Evolutionary conservation across 148 eudicot genomes (phyloP).

Genomic region (Cornus suecica): DNA sequence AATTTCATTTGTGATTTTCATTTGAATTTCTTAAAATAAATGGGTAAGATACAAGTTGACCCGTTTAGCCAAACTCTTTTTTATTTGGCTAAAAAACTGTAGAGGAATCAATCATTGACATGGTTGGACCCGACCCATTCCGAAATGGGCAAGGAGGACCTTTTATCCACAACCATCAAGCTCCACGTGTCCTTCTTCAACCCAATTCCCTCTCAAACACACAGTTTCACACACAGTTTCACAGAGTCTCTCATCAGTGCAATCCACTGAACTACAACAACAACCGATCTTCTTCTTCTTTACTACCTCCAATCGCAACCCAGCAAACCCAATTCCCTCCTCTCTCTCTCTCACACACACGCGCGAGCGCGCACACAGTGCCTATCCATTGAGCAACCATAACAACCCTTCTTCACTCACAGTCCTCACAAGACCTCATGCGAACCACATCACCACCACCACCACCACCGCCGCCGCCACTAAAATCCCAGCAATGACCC

Average conservation of each 20-base stretch:
- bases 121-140: conserved; percentile 20
- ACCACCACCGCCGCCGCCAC: conserved; percentile 14
- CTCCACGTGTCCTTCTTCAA: conserved; percentile 27
- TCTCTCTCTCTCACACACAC: too few relatives aligned
- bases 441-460: conserved; percentile 9
- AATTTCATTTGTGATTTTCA: too few relatives aligned
- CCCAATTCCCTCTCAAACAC: conserved; percentile 13
- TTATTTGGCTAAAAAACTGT: too few relatives aligned
- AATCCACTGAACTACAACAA: not conserved
- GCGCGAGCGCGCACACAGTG: too few relatives aligned
- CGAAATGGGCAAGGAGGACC: conserved; percentile 24
- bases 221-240: not conserved
- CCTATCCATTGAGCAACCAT: too few relatives aligned
- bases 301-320: conserved; percentile 17
- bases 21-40: too few relatives aligned
- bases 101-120: too few relatives aligned
- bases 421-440: not conserved
- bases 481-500: conserved; percentile 23
- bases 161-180: conserved; percentile 40
- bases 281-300: conserved; percentile 17
- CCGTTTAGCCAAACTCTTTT: too few relatives aligned
- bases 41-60: too few relatives aligned
- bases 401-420: not conserved
- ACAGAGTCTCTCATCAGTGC: too few relatives aligned
- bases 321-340: too few relatives aligned